Conservation (phyloP, 2,329 filamentous ascomycete species). For the Fusarium sp. region DNA sequence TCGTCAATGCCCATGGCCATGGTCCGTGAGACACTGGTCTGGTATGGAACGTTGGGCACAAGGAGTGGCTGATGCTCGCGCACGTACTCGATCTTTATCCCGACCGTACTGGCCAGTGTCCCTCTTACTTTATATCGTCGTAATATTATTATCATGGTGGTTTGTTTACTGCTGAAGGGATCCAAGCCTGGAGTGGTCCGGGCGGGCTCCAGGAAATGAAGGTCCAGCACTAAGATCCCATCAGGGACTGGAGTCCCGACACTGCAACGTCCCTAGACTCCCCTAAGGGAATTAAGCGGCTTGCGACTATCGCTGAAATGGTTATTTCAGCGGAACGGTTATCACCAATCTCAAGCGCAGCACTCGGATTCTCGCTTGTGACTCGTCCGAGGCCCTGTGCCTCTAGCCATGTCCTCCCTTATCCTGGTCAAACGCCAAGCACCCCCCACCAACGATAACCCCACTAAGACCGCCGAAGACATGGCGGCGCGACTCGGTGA, state of each 20-base stretch:
- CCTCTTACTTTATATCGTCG: slow-evolving; percentile 2
- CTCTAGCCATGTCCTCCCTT: slow-evolving; percentile 24
- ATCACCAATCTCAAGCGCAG: slow-evolving; percentile 44
- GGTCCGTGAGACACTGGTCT: slow-evolving; percentile 36
- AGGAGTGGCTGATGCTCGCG: slow-evolving; percentile 27
- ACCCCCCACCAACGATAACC: slow-evolving; percentile 40
- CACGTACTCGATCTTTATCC: slow-evolving; percentile 25
- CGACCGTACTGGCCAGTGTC: slow-evolving; percentile 17
- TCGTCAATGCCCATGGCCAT: slow-evolving; percentile 22
- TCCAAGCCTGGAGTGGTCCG: slow-evolving; percentile 33
- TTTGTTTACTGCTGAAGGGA: slow-evolving; percentile 19
- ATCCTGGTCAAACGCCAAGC: slow-evolving; percentile 37
- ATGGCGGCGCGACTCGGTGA: slow-evolving; percentile 34
- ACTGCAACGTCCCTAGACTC: slow-evolving; percentile 15
- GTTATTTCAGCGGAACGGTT: slow-evolving; percentile 32
- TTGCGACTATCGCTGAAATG: slow-evolving; percentile 30
- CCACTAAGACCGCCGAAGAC: slow-evolving; percentile 40
- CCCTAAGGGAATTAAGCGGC: slow-evolving; percentile 34
- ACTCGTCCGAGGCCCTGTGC: slow-evolving; percentile 35
- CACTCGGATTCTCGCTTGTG: slow-evolving; percentile 36
- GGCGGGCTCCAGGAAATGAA: slow-evolving; percentile 35
- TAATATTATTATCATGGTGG: slow-evolving; percentile 10
- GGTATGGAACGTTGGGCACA: slow-evolving; percentile 29
- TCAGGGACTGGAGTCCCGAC: slow-evolving; percentile 28
- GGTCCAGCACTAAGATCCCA: slow-evolving; percentile 29